These are phyloP conservation scores for Podospora pseudoanserina DNA, from an alignment of 495 filamentous ascomycete species.

Conservation along the genomic window DNA sequence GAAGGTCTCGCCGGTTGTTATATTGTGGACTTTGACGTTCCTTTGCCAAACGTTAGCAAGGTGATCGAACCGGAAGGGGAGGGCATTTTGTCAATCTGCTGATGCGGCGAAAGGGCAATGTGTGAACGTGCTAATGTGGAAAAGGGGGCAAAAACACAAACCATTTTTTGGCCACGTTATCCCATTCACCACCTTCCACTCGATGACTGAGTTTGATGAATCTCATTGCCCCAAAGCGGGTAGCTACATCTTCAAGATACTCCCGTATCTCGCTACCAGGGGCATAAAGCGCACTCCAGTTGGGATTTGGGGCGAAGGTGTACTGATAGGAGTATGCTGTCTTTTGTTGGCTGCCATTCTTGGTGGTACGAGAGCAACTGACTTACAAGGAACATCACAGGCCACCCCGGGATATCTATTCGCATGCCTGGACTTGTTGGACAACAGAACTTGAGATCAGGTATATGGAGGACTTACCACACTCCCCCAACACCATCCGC, in stretches of 20 bases:
- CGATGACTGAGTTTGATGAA: slow-evolving; percentile 42
- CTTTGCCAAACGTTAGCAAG: slow-evolving; percentile 11
- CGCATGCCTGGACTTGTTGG: slow-evolving; percentile 31
- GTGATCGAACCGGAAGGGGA: too few relatives aligned
- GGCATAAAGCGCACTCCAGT: slow-evolving; percentile 63
- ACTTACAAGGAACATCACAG: slow-evolving; percentile 40
- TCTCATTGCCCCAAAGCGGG: slow-evolving; percentile 55
- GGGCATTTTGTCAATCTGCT: not conserved
- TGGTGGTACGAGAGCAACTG: not conserved
- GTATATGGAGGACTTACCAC: slow-evolving; percentile 29
- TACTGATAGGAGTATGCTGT: slow-evolving; percentile 58
- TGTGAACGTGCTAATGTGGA: not conserved
- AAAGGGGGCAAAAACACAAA: slow-evolving; percentile 42
- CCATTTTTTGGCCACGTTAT: slow-evolving; percentile 55
- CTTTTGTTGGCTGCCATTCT: not conserved
- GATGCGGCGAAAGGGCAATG: not conserved
- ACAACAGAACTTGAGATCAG: not conserved
- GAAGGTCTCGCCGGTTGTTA: slow-evolving; percentile 35
- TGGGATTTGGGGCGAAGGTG: slow-evolving; percentile 61
- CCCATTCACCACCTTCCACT: slow-evolving; percentile 49
- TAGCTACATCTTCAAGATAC: slow-evolving; percentile 56
- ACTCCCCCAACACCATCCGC: slow-evolving; percentile 42
- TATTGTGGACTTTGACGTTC: slow-evolving; percentile 30
- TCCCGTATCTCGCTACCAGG: slow-evolving; percentile 60
- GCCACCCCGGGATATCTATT: slow-evolving; percentile 43